Evolutionary conservation across 108 stramenopile genomes (phyloP), one percentile per base, ranked within the genome.

Genomic region (Skeletonema grethae): DNA sequence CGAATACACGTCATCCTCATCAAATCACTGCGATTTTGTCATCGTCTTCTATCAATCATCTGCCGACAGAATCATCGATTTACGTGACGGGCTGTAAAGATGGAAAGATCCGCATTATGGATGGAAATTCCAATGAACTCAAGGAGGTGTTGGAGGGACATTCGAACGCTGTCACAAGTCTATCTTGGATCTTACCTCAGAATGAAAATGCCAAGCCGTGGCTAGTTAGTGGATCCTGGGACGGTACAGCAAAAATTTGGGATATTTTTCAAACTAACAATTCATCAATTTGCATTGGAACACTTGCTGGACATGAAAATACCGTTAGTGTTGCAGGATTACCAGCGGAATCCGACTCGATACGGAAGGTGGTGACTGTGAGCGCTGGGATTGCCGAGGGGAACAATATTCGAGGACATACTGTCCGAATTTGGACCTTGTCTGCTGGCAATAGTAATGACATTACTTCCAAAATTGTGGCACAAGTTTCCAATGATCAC

Each of bases 161-260:
- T 64, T 76, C 85, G 59, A 95, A 95, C 69, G 83, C 90, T 30
- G 94, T 95, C 5, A 90, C 94, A 1, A 86, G 85, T 71, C 61
- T 95, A 10, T 65, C 90, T 2, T 84, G 86, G 77, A 72, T 77
- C 32, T 24, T 31, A 1, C 28, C 74, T 16, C 46, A 59, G 24
- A 32, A 15, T 28, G 68, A 35, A n/a, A 29, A 35, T n/a, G 57
- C 10, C n/a, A 18, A 11, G 5, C 70, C 72, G 4, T 84, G 77
- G 76, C 70, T 95, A 1, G 69, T 93, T 8, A 85, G 84, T 45
- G 94, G 94, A 20, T 88, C 87, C 9, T 95, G 94, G 94, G 94
- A 95, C 79, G 94, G 94, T 30, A 91, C 91, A 20, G 94, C 91
- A 64, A 88, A 86, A 70, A 65, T 95, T 9, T 95, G 94, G 94